Evolutionary conservation across 192 early-diverging fungal species (phyloP), one percentile per base, ranked within the genome.

Genomic region (Coemansia pectinata): DNA sequence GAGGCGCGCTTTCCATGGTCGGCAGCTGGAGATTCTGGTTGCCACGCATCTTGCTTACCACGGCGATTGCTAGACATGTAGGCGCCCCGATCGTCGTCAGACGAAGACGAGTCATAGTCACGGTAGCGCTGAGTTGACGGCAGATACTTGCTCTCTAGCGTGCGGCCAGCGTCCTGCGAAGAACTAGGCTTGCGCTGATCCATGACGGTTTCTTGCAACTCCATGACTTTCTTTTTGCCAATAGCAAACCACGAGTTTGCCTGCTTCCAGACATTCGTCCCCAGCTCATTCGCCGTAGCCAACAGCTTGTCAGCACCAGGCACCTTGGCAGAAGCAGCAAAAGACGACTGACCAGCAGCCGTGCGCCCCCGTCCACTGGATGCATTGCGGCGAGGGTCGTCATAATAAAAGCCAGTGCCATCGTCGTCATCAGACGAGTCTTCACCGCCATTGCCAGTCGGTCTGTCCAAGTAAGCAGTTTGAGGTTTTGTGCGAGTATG

Each of bases 161-260:
- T 34, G 55, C 55, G 55, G 1, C 55, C 23, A 19, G 47, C 8
- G 19, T 5, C 47, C 29, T 5, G 55, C 12, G 29, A 34, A 15
- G 31, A n/a, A n/a, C 5, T 23, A n/a, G 72, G 33, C 63, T 67
- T 63, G 23, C 69, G 61, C 61, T 73, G 72, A 19, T 84, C 74
- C 62, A 66, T 52, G 31, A 84, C 63, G 29, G 82, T 62, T 45
- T 84, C 77, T n/a, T 84, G 82, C 25, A 79, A 68, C 36, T 84
- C 82, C 53, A 71, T 76, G 33, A 84, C 65, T 58, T 84, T 84
- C 66, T 84, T 74, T 50, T 86, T 86, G 55, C 85, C 85, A 39
- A 78, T 78, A 19, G 77, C 69, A 67, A 86, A 78, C 77, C 77
- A 77, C 63, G 85, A 78, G 44, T 78, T 80, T 21, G 85, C 85